These are phyloP conservation scores for Dichomitus squalens DNA, from an alignment of 1,284 basidiomycete genomes.

Conservation along the genomic window DNA sequence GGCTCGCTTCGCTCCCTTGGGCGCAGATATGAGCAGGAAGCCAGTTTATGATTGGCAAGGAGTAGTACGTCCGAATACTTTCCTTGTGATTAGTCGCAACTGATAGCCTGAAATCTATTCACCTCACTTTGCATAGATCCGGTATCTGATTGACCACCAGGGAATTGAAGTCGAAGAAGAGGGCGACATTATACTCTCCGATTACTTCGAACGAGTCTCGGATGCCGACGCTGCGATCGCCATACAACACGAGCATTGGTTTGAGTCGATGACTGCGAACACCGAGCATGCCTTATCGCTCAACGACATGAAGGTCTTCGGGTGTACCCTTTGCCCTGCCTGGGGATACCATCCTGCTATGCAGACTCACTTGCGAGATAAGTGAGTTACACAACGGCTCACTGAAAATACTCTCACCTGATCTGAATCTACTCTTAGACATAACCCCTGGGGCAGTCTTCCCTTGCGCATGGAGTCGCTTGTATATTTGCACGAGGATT, in stretches of 20 bases:
- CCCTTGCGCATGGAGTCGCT: background rate
- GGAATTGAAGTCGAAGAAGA: background rate
- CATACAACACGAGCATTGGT: background rate
- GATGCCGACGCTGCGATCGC: background rate
- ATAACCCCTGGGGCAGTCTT: background rate
- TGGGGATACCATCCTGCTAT: background rate
- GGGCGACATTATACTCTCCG: background rate
- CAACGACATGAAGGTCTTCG: background rate
- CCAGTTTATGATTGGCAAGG: slow-evolving; percentile 6
- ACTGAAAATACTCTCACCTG: background rate
- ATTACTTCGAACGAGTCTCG: background rate
- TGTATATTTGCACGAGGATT: background rate
- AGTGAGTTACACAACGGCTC: background rate
- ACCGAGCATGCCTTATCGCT: too few relatives aligned
- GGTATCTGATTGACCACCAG: background rate
- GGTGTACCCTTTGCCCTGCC: background rate
- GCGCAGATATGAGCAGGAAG: background rate
- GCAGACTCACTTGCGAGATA: background rate
- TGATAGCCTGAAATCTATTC: too few relatives aligned
- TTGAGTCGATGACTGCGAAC: too few relatives aligned
- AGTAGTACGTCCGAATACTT: slow-evolving; percentile 1
- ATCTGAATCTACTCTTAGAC: background rate
- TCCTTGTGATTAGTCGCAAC: too few relatives aligned
- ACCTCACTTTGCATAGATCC: background rate
- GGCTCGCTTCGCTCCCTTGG: slow-evolving; percentile 29